phyloP scores from a whole-genome alignment of 192 early-diverging fungal species.

The Mortierella antarctica region DNA sequence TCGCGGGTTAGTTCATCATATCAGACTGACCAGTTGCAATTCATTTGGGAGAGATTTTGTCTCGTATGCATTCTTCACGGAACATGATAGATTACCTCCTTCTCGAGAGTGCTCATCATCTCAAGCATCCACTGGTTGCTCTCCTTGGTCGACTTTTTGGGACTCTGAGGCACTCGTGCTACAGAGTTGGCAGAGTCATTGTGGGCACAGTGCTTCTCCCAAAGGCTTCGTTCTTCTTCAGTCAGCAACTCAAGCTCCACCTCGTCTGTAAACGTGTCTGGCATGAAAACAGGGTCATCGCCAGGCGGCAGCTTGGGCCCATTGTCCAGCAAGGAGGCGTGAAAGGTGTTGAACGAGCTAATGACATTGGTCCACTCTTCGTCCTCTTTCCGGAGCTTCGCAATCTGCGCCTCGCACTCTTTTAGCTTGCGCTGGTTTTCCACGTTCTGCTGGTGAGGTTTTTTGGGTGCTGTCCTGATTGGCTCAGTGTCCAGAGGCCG shows the following conservation, averaged over 20 bases:
- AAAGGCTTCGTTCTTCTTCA: slow-evolving; percentile 41
- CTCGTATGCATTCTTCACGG: background rate
- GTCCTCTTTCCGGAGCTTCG: slow-evolving; percentile 42
- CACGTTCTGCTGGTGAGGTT: slow-evolving; percentile 41
- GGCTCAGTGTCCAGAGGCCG: slow-evolving; percentile 24
- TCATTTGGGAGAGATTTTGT: background rate
- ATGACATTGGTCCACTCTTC: slow-evolving; percentile 44
- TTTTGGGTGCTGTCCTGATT: slow-evolving; percentile 27
- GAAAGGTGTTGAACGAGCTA: slow-evolving; percentile 46
- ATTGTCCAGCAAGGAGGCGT: slow-evolving; percentile 38
- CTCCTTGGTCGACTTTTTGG: background rate
- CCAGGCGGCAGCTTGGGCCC: slow-evolving; percentile 25
- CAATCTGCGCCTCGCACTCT: slow-evolving; percentile 43
- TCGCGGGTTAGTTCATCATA: background rate
- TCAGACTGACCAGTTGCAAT: background rate
- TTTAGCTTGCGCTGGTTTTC: slow-evolving; percentile 28
- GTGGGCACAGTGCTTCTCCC: slow-evolving; percentile 36
- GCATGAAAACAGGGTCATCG: slow-evolving; percentile 13
- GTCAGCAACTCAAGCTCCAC: slow-evolving; percentile 36
- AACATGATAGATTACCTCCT: slow-evolving; percentile 24
- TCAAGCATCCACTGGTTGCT: slow-evolving; percentile 41
- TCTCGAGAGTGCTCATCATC: slow-evolving; percentile 42
- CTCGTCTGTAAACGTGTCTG: slow-evolving; percentile 10
- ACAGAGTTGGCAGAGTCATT: background rate
- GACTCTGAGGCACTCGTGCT: background rate